Evolutionary conservation across 257 asterid species (phyloP).

Genomic region (Jacaranda copaia): DNA sequence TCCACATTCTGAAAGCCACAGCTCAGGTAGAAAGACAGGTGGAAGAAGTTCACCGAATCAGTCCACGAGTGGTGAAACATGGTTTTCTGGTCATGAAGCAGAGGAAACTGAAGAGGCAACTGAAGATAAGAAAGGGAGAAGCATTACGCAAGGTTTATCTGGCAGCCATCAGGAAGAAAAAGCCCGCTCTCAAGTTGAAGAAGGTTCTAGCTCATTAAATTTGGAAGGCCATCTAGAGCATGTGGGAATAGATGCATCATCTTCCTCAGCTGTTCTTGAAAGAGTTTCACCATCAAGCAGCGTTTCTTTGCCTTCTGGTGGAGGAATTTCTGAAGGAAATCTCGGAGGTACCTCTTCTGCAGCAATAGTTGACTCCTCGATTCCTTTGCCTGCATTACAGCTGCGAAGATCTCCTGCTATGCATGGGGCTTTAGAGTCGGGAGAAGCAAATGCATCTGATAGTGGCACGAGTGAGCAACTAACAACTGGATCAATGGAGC

Average conservation of each 20-base stretch:
- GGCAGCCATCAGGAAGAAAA: conserved; percentile 46
- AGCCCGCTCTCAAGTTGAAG: conserved; percentile 41
- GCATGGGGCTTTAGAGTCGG: conserved; percentile 43
- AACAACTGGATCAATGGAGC: conserved; percentile 44
- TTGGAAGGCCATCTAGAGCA: conserved; percentile 48
- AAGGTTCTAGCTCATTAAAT: conserved; percentile 58
- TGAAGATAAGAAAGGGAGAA: conserved; percentile 44
- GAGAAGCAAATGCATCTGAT: conserved; percentile 50
- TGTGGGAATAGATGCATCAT: conserved; percentile 39
- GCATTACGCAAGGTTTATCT: conserved; percentile 43
- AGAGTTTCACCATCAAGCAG: conserved; percentile 44
- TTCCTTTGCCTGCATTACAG: conserved; percentile 48
- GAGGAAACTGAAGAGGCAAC: conserved; percentile 60
- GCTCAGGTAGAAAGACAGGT: conserved; percentile 61
- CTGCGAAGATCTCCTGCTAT: conserved; percentile 56
- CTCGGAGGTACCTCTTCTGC: conserved; percentile 42
- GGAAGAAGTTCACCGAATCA: conserved; percentile 74
- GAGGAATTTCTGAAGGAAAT: conserved; percentile 39
- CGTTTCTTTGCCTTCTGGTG: conserved; percentile 46
- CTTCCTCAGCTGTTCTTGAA: conserved; percentile 49
- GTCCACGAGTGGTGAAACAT: conserved; percentile 69
- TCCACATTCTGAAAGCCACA: conserved; percentile 59
- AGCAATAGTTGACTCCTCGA: conserved; percentile 37
- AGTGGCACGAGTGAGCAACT: conserved; percentile 47
- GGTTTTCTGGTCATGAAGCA: conserved; percentile 87